Conservation (phyloP, 805 yeast species). For the Starmerella etchellsii region DNA sequence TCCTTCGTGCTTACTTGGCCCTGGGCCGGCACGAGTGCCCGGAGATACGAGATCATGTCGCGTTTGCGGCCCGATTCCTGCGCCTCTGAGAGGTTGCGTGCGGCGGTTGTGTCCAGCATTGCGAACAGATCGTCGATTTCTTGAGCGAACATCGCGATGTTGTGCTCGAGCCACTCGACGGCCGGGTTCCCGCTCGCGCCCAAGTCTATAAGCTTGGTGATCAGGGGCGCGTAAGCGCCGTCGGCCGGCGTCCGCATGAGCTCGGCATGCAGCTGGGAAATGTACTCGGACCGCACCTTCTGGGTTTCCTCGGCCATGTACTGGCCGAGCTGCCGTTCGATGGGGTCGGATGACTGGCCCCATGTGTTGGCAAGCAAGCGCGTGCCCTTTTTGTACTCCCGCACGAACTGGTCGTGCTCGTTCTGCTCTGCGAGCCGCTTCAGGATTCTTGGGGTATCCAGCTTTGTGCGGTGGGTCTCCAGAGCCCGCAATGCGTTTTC, state of each 20-base stretch:
- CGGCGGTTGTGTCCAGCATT: constrained; percentile 2
- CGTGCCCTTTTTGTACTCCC: constrained; percentile 44
- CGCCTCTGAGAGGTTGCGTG: constrained; percentile 8
- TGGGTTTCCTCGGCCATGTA: constrained; percentile 48
- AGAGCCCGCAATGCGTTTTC: constrained; percentile 39
- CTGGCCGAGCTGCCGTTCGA: constrained; percentile 30
- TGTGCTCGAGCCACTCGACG: constrained; percentile 45
- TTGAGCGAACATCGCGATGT: constrained; percentile 31
- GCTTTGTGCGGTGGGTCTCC: constrained; percentile 39
- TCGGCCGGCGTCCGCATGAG: constrained; percentile 28
- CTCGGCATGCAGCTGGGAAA: constrained; percentile 39
- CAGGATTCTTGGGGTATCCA: constrained; percentile 45
- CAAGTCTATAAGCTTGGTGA: constrained; percentile 47
- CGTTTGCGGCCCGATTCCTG: constrained; percentile 4
- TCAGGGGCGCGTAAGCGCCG: constrained; percentile 27
- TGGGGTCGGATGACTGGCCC: constrained; percentile 12
- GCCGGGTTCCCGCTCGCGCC: constrained; percentile 57
- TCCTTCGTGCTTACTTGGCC: not conserved
- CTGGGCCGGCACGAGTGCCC: not conserved
- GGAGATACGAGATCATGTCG: constrained; percentile 12
- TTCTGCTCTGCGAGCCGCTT: constrained; percentile 32
- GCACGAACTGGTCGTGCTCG: constrained; percentile 46
- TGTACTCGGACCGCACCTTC: constrained; percentile 40
- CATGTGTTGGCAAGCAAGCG: constrained; percentile 19
- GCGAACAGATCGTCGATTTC: constrained; percentile 15